These are phyloP conservation scores for Aspergillus terreus DNA, from an alignment of 2,329 filamentous ascomycete species.

Conservation along the genomic window DNA sequence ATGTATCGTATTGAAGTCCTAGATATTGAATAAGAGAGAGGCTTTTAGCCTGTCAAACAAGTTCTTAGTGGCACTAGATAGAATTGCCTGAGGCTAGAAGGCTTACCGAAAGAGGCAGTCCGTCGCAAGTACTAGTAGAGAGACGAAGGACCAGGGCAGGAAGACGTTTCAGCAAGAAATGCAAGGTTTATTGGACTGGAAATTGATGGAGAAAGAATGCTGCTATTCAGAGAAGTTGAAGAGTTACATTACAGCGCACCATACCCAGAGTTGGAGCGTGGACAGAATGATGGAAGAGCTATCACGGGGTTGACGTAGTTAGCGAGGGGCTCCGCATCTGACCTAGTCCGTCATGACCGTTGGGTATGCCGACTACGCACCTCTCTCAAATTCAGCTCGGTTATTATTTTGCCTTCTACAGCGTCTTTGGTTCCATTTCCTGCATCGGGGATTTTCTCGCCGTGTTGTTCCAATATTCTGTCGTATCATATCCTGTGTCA, in stretches of 20 bases:
- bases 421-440: neutral
- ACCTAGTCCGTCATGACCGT: constrained; percentile 14
- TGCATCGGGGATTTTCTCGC: neutral
- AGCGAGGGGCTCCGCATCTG: constrained; percentile 23
- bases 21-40: too few species aligned
- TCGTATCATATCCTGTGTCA: neutral
- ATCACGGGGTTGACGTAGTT: constrained; percentile 10
- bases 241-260: neutral
- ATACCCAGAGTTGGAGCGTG: too few species aligned
- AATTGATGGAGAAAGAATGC: neutral
- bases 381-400: neutral
- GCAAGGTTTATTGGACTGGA: too few species aligned
- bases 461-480: neutral
- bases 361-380: constrained; percentile 6
- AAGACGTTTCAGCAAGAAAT: too few species aligned
- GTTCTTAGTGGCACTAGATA: neutral
- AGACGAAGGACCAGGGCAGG: neutral
- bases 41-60: too few species aligned
- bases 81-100: neutral
- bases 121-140: neutral
- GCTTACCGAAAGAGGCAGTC: neutral
- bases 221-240: neutral
- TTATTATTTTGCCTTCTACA: neutral
- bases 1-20: too few species aligned
- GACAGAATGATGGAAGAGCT: neutral